Evolutionary conservation across 108 stramenopile genomes (phyloP), one percentile per base, ranked within the genome.

Genomic region (Nitzschia palea): DNA sequence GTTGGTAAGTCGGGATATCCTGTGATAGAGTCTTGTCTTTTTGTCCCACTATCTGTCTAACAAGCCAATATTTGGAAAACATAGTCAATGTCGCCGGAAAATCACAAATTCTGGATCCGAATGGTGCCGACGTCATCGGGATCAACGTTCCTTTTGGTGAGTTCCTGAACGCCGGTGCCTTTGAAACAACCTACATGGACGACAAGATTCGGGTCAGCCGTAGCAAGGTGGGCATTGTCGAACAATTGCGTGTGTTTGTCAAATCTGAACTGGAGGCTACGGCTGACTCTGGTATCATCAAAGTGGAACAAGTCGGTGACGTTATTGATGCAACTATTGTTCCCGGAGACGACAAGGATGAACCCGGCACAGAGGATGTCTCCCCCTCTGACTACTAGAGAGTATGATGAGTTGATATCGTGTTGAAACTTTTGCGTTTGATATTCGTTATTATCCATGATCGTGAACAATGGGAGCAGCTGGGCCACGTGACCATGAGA

Each of bases 111-210:
- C 64, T 89, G 54, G 79, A 86, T 42, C 80, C 83, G n/a, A 48
- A 66, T 15, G 91, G 91, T 29, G 62, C 74, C 6, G 91, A 92
- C 44, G 29, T 92, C 4, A 56, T 86, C 26, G 91, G 86, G 8
- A 17, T 88, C 22, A 87, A 91, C 64, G 50, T 82, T 35, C 80
- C 80, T 8, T 68, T 86, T 32, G 82, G 80, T 25, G 86, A 89
- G 74, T 86, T 80, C 57, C 51, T 84, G 8, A 77, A 78, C 51
- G 69, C 73, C 0, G 90, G 85, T 14, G 44, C 77, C 10, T 92
- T 92, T 55, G 88, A 92, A 22, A 92, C 91, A 0, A 84, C 83
- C 17, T 89, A 76, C 42, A 62, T 92, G 63, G 91, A 92, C 57
- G 86, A 86, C 10, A 60, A 70, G 2, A 32, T 89, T 5, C 79